Base-by-base conservation (phyloP, 2,329 filamentous ascomycete species). In the Acrocalymma vagum region DNA sequence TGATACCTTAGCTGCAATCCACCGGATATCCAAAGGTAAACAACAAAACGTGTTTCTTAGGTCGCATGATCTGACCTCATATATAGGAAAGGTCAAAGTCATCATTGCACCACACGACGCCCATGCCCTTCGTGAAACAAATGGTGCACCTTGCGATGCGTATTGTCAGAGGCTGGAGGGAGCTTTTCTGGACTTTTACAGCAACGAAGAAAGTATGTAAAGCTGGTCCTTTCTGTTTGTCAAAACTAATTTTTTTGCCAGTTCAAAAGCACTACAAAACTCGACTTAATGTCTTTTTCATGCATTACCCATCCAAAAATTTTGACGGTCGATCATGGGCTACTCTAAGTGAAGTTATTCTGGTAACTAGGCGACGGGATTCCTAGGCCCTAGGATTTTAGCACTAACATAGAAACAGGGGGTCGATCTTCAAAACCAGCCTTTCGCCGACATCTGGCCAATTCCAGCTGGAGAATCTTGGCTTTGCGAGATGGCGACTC, bases 131-230 rank as follows among this genome's bases (percentile, higher is more conserved):
- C 51, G 61, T 4, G 62, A 53, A 3, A 45, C 56, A 2, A 65
- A 67, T n/a, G 51, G 55, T 16, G 55, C 62, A 1, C 58, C 62
- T 0, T 69, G 65, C 29, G 65, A 69, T 38, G 64, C 56, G 5
- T 69, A 69, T 22, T 69, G 65, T 39, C 37, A 64, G 35, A 58
- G 58, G 20, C 45, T 67, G 10, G 23, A 57, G 4, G 62, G 56
- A 1, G 61, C 63, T 8, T 69, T 67, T 20, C 37, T 69, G 0
- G 65, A 69, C 38, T 69, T 69, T 29, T 69, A 69, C 26, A 69
- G 62, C 16, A 38, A 34, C 17, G 55, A 60, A 2, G 57, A 63
- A 28, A 55, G 62, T 64, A 51, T 7, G 53, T 35, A 3, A 9
- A 25, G n/a, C n/a, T n/a, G n/a, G 2, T 18, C 8, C 10, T 18